Evolutionary conservation across 495 filamentous ascomycete genomes (phyloP), one percentile per base, ranked within the genome.

Genomic region (Penicillium psychrofluorescens): DNA sequence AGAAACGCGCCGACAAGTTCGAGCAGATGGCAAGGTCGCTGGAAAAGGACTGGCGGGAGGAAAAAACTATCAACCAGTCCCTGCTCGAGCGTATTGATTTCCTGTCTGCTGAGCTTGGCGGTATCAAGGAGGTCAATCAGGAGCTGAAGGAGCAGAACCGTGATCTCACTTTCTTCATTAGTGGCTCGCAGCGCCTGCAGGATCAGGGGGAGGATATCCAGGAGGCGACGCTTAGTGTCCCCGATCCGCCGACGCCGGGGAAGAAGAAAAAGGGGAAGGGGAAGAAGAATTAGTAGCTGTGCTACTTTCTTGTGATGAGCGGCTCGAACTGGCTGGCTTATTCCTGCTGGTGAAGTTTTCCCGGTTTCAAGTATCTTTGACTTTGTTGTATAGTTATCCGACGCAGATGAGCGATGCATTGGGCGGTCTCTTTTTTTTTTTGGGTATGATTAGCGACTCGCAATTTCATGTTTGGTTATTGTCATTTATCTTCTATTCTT

Each of bases 101-200:
- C 39, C 56, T 95, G 37, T 71, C 79, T 29, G 66, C 66, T 43
- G 69, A 80, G 63, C 49, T 81, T 10, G 74, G 74, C 34, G 60
- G 62, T 29, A 58, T 85, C 6, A 76, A 77, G 56, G 56, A 55
- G 31, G 68, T 83, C 56, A 80, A 78, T 40, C 49, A 50, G 40
- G 81, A 86, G 43, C 56, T 95, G 31, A 77, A 79, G 45, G 91
- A 96, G 63, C 80, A 85, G 71, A 91, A 95, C 59, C 72, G 87
- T n/a, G 92, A 98, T 64, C 56, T 98, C 56, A 81, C 76, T 22
- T 94, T 95, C 68, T 94, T 90, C 56, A 89, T 98, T 38, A 84
- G 79, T 36, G 83, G 86, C 4, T 77, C 84, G 56, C 81, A 92
- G 68, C 89, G 88, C 57, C 62, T 98, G 52, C 80, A 80, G 69